Percentiles rank a stretch among this genome's conserved stretches.
Evolutionary conservation across 805 yeast genomes (phyloP).

Genomic region (Henningerozyma blattae): DNA sequence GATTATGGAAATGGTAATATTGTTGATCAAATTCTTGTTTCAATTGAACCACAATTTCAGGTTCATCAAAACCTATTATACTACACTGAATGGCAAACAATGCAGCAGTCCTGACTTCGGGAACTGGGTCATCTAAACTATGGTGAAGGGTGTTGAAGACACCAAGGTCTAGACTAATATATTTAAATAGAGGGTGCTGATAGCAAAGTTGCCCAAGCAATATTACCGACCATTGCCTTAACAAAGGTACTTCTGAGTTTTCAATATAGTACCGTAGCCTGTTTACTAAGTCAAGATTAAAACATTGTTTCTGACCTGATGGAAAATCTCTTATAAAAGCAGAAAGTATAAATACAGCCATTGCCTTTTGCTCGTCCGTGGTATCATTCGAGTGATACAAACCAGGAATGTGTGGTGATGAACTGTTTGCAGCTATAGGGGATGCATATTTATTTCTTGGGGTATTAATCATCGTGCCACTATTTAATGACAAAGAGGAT

Average conservation of each 20-base stretch:
- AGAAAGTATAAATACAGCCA: constrained; percentile 85
- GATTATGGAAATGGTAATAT: constrained; percentile 21
- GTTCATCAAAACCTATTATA: constrained; percentile 35
- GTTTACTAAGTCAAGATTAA: constrained; percentile 57
- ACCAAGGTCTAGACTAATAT: constrained; percentile 55
- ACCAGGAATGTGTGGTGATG: not conserved
- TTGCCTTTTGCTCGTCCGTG: constrained; percentile 81
- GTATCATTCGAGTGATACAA: constrained; percentile 19
- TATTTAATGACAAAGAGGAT: constrained; percentile 6
- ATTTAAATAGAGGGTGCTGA: constrained; percentile 61
- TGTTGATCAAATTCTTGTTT: constrained; percentile 25
- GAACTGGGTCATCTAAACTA: constrained; percentile 76
- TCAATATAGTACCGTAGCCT: constrained; percentile 57
- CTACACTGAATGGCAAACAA: constrained; percentile 62
- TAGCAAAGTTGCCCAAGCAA: constrained; percentile 68
- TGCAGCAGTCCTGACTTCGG: constrained; percentile 86
- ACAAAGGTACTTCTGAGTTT: constrained; percentile 67
- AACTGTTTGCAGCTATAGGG: not conserved
- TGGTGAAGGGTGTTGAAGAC: constrained; percentile 39
- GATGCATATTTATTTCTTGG: constrained; percentile 8
- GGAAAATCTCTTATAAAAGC: constrained; percentile 72
- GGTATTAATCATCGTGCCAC: constrained; percentile 14
- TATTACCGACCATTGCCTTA: constrained; percentile 87
- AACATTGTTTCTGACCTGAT: constrained; percentile 70
- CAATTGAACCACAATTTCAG: constrained; percentile 22